Evolutionary conservation across 177 flowering plant genomes (phyloP).

Genomic region (Vitis hybrid): DNA sequence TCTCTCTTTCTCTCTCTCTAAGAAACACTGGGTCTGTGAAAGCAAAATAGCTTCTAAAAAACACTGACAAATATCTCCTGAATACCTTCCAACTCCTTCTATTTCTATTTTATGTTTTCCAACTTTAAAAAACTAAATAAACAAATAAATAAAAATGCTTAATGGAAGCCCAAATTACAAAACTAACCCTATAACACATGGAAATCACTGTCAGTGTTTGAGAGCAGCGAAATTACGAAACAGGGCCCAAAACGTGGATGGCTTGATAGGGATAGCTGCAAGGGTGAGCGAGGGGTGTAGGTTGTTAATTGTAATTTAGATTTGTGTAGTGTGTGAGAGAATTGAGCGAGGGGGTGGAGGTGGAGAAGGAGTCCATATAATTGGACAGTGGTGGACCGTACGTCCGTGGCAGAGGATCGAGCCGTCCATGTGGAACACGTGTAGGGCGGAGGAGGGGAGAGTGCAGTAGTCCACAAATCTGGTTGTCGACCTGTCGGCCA

Average conservation of each 20-base stretch:
- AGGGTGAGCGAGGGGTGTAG: no score
- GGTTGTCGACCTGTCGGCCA: slow-evolving; percentile 45
- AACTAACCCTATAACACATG: no score
- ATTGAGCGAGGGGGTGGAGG: not conserved
- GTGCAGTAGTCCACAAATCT: slow-evolving; percentile 19
- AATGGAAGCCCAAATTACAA: no score
- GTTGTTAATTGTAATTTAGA: not conserved
- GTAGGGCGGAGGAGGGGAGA: slow-evolving; percentile 17
- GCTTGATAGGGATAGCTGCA: no score
- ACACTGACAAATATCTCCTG: no score
- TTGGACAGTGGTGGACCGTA: not conserved
- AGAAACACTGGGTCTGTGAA: no score
- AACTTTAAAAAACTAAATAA: not conserved
- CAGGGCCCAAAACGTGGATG: not conserved
- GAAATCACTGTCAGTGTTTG: no score
- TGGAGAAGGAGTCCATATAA: not conserved
- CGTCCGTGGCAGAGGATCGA: slow-evolving; percentile 10
- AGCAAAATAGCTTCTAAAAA: no score
- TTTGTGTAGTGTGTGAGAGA: not conserved
- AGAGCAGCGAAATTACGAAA: no score
- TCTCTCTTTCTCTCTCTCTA: no score
- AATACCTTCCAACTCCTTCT: no score
- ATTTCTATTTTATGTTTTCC: no score
- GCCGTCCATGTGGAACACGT: slow-evolving; percentile 24
- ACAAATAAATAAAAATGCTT: not conserved